Evolutionary conservation across 2,329 filamentous ascomycete genomes (phyloP).

Genomic region (Xylariomycetidae sp.): DNA sequence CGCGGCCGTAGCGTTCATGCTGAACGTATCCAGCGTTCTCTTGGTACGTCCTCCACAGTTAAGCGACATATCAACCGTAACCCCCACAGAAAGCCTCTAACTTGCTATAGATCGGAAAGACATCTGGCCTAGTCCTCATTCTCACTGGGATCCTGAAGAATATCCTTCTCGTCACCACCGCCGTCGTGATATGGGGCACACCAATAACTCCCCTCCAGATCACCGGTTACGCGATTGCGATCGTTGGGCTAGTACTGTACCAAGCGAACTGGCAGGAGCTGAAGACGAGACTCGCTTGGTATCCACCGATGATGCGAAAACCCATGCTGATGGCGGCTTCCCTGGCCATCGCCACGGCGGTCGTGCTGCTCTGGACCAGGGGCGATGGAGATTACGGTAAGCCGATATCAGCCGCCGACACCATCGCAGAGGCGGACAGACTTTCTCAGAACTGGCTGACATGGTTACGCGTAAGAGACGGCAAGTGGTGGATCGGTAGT

Average conservation of each 20-base stretch:
- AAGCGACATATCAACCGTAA: background rate
- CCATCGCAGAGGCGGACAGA: background rate
- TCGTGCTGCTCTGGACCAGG: conserved; percentile 1
- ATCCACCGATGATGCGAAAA: background rate
- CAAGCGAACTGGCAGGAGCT: conserved; percentile 26
- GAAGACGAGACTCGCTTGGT: conserved; percentile 1
- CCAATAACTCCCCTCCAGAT: conserved; percentile 66
- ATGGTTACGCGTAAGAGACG: conserved; percentile 1
- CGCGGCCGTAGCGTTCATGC: conserved; percentile 71
- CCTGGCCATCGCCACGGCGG: background rate
- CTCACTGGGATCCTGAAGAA: conserved; percentile 85
- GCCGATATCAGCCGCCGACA: background rate
- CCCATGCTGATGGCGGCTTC: background rate
- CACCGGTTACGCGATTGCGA: conserved; percentile 72
- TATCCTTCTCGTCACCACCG: conserved; percentile 73
- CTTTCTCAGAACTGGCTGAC: background rate
- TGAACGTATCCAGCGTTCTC: conserved; percentile 84
- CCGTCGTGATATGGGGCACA: conserved; percentile 74
- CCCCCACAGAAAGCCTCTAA: conserved; percentile 1
- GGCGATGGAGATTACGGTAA: background rate
- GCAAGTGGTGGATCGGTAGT: conserved; percentile 1
- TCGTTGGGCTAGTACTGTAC: conserved; percentile 46
- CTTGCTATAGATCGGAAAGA: conserved; percentile 69
- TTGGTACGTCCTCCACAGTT: too few species aligned
- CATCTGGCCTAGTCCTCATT: conserved; percentile 79